Evolutionary conservation across 495 filamentous ascomycete genomes (phyloP).

Genomic region (Lepraria neglecta): DNA sequence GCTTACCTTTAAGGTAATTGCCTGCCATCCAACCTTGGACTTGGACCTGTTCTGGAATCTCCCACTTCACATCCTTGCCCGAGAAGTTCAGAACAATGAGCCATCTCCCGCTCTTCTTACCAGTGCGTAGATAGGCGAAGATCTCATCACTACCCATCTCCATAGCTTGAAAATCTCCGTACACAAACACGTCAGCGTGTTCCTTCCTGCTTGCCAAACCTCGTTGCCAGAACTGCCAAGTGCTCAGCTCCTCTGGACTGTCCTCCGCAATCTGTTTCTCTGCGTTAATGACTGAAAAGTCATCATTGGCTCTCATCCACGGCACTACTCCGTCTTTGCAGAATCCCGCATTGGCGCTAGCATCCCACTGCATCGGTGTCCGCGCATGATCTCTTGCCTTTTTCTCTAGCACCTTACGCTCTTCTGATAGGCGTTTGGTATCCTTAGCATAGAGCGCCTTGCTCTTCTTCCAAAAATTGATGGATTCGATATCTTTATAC

Average conservation of each 20-base stretch:
- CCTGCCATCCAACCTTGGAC: constrained; percentile 38
- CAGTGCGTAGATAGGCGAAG: constrained; percentile 36
- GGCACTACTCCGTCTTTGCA: constrained; percentile 35
- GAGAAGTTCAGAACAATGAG: constrained; percentile 41
- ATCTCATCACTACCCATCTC: constrained; percentile 31
- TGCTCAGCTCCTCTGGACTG: constrained; percentile 28
- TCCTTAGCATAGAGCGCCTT: constrained; percentile 29
- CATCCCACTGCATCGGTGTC: constrained; percentile 58
- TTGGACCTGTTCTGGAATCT: constrained; percentile 30
- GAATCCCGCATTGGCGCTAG: constrained; percentile 49
- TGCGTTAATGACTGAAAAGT: constrained; percentile 47
- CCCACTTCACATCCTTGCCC: constrained; percentile 36
- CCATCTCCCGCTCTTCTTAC: constrained; percentile 30
- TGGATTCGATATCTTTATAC: constrained; percentile 48
- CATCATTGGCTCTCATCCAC: constrained; percentile 56
- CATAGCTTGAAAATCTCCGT: constrained; percentile 31
- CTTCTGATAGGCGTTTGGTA: constrained; percentile 34
- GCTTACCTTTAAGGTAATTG: constrained; percentile 34
- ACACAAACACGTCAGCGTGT: constrained; percentile 40
- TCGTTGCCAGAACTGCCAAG: constrained; percentile 43
- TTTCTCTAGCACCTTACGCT: constrained; percentile 38
- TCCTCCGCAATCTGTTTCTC: constrained; percentile 35
- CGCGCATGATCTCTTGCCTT: constrained; percentile 57
- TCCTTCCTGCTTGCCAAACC: constrained; percentile 35
- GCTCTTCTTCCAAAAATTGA: constrained; percentile 46